Percentiles rank a stretch among this genome's conserved stretches.
Evolutionary conservation across 345 rosid species (phyloP).

Genomic region (Syzygium oleosum): DNA sequence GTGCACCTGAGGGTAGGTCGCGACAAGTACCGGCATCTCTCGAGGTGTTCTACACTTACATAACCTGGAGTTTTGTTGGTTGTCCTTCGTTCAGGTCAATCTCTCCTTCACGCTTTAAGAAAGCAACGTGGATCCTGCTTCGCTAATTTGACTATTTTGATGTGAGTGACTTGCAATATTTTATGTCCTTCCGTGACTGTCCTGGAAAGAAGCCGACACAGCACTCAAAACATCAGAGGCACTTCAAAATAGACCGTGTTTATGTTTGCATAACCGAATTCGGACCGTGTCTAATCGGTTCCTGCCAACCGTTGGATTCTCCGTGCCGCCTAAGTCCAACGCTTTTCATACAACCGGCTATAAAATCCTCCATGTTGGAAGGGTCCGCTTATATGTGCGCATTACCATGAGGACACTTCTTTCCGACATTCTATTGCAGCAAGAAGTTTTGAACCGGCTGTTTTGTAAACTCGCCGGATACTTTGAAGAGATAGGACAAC

Average conservation of each 20-base stretch:
- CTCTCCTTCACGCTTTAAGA: not conserved
- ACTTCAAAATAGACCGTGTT: not conserved
- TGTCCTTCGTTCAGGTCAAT: not conserved
- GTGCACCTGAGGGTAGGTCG: no score
- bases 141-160: not conserved
- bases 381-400: not conserved
- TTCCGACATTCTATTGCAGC: not conserved
- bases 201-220: not conserved
- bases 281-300: not conserved
- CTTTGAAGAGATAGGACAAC: not conserved
- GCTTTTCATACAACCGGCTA: not conserved
- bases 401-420: not conserved
- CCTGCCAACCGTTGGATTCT: not conserved
- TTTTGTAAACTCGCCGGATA: not conserved
- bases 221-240: not conserved
- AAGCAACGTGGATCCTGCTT: not conserved
- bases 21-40: not conserved
- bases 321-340: not conserved
- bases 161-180: not conserved
- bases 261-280: not conserved
- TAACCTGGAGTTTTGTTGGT: not conserved
- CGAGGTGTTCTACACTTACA: not conserved
- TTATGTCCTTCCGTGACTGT: not conserved
- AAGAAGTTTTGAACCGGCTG: not conserved
- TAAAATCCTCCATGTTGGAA: not conserved